These are phyloP conservation scores for Euphorbia celastroides DNA, from an alignment of 441 rosid genomes.

Conservation along the genomic window DNA sequence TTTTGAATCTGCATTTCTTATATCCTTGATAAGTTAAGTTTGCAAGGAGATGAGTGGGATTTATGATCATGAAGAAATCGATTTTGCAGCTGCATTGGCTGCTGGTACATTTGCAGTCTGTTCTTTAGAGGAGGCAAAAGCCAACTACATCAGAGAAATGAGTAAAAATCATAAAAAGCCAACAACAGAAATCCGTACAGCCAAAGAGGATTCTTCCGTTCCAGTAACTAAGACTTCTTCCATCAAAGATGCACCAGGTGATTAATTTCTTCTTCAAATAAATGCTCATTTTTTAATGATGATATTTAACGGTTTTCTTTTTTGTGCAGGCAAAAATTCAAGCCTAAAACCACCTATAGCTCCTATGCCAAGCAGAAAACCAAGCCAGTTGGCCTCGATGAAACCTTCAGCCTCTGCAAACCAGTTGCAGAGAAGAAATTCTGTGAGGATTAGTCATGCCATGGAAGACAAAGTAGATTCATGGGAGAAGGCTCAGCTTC, in stretches of 20 bases:
- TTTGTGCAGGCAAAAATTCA: slow-evolving; percentile 28
- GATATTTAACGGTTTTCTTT: not conserved
- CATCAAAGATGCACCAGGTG: slow-evolving; percentile 35
- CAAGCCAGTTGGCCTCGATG: slow-evolving; percentile 24
- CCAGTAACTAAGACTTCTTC: slow-evolving; percentile 21
- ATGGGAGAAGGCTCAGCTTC: slow-evolving; percentile 58
- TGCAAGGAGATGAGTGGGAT: slow-evolving; percentile 24
- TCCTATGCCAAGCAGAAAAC: slow-evolving; percentile 17
- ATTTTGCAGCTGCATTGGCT: slow-evolving; percentile 56
- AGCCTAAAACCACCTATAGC: slow-evolving; percentile 12
- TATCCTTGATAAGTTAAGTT: slow-evolving; percentile 13
- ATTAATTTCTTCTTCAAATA: no score
- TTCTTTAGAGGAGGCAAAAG: slow-evolving; percentile 37
- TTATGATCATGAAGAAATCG: slow-evolving; percentile 29
- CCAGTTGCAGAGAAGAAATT: slow-evolving; percentile 21
- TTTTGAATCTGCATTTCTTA: no score
- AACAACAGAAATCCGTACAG: slow-evolving; percentile 19
- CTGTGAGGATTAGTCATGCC: slow-evolving; percentile 11
- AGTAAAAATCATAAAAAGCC: slow-evolving; percentile 36
- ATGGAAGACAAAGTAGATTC: slow-evolving; percentile 43
- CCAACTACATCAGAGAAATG: slow-evolving; percentile 22
- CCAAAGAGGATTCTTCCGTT: slow-evolving; percentile 16
- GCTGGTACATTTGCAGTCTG: slow-evolving; percentile 53
- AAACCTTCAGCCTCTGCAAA: slow-evolving; percentile 18
- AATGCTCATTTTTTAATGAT: not conserved